Conservation (phyloP, 192 early-diverging fungal species). For the Piromyces finnis region DNA sequence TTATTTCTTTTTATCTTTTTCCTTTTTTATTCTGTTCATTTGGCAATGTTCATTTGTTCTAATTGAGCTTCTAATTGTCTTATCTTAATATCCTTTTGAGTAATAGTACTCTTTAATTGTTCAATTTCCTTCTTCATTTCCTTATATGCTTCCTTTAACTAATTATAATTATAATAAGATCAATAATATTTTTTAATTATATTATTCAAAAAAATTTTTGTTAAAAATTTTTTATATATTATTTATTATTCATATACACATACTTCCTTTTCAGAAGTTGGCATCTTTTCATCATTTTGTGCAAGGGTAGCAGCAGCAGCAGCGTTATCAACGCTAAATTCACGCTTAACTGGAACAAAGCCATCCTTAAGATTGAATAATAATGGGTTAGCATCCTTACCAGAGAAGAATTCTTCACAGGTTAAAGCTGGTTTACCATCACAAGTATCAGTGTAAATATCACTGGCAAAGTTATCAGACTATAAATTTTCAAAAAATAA, state of each 20-base stretch:
- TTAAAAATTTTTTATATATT: too few species aligned
- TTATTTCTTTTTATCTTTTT: background rate
- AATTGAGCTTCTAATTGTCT: slow-evolving; percentile 62
- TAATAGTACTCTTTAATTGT: slow-evolving; percentile 54
- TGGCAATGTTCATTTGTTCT: slow-evolving; percentile 9
- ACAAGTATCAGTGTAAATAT: slow-evolving; percentile 76
- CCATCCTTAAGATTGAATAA: slow-evolving; percentile 49
- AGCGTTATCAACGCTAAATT: background rate
- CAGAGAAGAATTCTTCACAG: slow-evolving; percentile 83
- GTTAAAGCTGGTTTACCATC: slow-evolving; percentile 67
- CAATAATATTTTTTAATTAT: too few species aligned
- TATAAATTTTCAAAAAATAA: slow-evolving; percentile 4
- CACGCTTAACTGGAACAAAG: slow-evolving; percentile 15
- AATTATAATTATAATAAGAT: too few species aligned
- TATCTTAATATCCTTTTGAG: slow-evolving; percentile 55
- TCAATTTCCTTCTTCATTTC: slow-evolving; percentile 62
- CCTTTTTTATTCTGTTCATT: background rate
- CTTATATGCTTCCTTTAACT: slow-evolving; percentile 37
- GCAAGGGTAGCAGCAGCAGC: background rate
- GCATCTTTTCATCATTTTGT: background rate
- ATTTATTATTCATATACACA: too few species aligned
- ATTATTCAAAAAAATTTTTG: too few species aligned
- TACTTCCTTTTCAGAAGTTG: background rate
- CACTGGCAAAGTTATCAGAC: slow-evolving; percentile 90
- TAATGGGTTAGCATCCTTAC: slow-evolving; percentile 67